Conservation (phyloP, 2,329 filamentous ascomycete species). For the Talaromyces sp. region DNA sequence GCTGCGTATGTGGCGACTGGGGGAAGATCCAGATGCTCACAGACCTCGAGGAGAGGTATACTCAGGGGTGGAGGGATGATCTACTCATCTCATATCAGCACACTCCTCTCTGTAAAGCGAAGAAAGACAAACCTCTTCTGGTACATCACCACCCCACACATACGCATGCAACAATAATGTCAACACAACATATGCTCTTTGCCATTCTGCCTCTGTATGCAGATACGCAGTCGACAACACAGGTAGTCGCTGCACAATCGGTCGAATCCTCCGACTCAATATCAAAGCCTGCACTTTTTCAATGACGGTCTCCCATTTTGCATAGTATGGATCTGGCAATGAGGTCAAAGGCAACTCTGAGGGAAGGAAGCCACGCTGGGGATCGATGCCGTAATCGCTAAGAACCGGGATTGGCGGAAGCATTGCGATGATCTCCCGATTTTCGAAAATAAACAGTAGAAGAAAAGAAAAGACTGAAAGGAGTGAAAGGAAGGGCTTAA, state of each 20-base stretch:
- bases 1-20: slow-evolving; percentile 93
- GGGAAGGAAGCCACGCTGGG: slow-evolving; percentile 79
- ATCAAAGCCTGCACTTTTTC: slow-evolving; percentile 84
- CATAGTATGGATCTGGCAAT: slow-evolving; percentile 86
- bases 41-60: slow-evolving; percentile 74
- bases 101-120: not conserved
- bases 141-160: slow-evolving; percentile 78
- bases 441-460: not conserved
- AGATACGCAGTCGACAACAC: slow-evolving; percentile 79
- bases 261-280: slow-evolving; percentile 75
- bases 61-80: slow-evolving; percentile 75
- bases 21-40: slow-evolving; percentile 74
- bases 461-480: not conserved
- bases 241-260: slow-evolving; percentile 74
- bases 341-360: slow-evolving; percentile 71
- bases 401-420: slow-evolving; percentile 49
- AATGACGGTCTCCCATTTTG: slow-evolving; percentile 85
- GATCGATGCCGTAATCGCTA: slow-evolving; percentile 67
- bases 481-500: not conserved
- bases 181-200: slow-evolving; percentile 75
- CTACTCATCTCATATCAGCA: slow-evolving; percentile 30
- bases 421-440: slow-evolving; percentile 30
- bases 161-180: slow-evolving; percentile 80
- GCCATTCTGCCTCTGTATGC: slow-evolving; percentile 83
- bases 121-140: slow-evolving; percentile 58